These are phyloP conservation scores for Phytopythium mirpurense DNA, from an alignment of 352 stramenopile species.

Conservation along the genomic window DNA sequence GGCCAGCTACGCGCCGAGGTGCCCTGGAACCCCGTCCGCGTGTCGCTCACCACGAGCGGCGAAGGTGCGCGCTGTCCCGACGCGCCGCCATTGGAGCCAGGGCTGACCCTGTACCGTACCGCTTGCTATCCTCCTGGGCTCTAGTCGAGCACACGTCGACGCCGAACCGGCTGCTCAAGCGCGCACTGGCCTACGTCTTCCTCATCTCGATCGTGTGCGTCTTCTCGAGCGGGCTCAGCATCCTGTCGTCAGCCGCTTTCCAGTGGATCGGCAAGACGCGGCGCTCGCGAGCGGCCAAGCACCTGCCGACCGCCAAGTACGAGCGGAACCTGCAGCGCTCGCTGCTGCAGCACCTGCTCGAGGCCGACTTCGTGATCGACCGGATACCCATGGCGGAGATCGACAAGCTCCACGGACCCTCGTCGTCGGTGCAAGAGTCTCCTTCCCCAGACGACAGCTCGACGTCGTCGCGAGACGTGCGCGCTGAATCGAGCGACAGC, in stretches of 20 bases:
- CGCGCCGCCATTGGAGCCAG: neutral
- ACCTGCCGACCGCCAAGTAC: conserved; percentile 54
- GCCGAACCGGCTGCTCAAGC: conserved; percentile 59
- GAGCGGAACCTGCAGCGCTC: conserved; percentile 39
- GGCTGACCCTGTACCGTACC: neutral
- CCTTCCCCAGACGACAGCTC: neutral
- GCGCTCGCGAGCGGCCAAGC: conserved; percentile 44
- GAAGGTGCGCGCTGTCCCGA: conserved; percentile 34
- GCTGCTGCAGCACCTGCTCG: conserved; percentile 37
- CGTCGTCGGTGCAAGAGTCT: neutral
- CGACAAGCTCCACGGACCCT: conserved; percentile 10
- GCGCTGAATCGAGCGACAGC: conserved; percentile 1
- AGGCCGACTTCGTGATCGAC: conserved; percentile 44
- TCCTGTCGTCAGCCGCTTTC: conserved; percentile 63
- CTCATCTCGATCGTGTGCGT: conserved; percentile 74
- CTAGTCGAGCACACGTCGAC: conserved; percentile 49
- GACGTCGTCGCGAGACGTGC: neutral
- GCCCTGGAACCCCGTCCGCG: conserved; percentile 50
- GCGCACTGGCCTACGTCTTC: conserved; percentile 68
- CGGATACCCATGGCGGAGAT: conserved; percentile 35
- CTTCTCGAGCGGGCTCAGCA: conserved; percentile 68
- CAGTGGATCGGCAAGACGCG: conserved; percentile 52
- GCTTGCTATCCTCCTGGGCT: neutral
- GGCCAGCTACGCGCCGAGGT: conserved; percentile 22
- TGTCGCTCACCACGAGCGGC: conserved; percentile 52